These are phyloP conservation scores for Talaromyces sp. DNA, from an alignment of 2,329 filamentous ascomycete genomes.

Conservation along the genomic window DNA sequence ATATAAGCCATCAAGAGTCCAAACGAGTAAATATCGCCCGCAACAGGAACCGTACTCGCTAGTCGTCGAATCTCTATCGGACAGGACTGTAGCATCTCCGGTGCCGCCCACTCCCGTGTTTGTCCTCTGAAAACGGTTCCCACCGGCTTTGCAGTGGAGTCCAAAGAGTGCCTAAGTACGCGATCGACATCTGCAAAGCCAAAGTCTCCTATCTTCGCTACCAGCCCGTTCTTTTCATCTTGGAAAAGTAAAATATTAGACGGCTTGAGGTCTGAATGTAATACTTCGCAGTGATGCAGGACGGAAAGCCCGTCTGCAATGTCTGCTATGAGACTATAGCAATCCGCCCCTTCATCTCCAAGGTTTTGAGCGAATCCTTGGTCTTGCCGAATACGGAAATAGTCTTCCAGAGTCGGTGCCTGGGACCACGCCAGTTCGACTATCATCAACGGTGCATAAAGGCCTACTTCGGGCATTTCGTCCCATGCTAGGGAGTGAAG, in stretches of 20 bases:
- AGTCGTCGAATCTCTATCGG: background rate
- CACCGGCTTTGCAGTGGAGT: background rate
- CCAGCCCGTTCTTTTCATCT: background rate
- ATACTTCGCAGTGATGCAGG: slow-evolving; percentile 1
- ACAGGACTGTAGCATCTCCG: background rate
- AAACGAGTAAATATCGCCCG: background rate
- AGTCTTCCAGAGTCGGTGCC: background rate
- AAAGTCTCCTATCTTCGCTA: slow-evolving; percentile 2
- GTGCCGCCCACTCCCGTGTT: slow-evolving; percentile 4
- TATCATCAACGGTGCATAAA: background rate
- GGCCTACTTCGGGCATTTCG: background rate
- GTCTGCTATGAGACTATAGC: slow-evolving; percentile 3
- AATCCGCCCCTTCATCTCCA: background rate
- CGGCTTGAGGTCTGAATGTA: slow-evolving; percentile 2
- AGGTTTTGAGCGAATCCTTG: background rate
- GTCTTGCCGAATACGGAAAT: background rate
- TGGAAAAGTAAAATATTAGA: background rate
- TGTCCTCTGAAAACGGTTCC: background rate
- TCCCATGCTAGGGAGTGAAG: slow-evolving; percentile 1
- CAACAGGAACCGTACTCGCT: background rate
- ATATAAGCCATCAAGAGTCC: slow-evolving; percentile 4
- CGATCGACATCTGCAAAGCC: background rate
- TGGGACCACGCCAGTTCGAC: background rate
- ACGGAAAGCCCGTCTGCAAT: slow-evolving; percentile 1
- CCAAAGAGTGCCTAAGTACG: background rate